phyloP scores from a whole-genome alignment of 2,329 filamentous ascomycete species.

The Nothopassalora personata region DNA sequence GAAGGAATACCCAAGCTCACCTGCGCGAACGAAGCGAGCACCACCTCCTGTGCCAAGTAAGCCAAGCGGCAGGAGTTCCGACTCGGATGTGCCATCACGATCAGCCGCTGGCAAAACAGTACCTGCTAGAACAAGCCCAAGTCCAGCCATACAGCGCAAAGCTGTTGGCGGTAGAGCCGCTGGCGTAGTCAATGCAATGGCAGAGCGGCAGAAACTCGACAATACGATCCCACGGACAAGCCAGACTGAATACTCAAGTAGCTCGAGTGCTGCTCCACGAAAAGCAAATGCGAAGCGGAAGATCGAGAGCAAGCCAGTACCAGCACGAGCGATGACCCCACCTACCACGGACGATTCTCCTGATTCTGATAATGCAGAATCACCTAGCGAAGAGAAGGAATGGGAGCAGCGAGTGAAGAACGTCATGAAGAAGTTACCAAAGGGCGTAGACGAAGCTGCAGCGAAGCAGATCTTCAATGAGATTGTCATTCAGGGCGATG shows the following conservation, averaged over 20 bases:
- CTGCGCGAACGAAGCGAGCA: constrained; percentile 29
- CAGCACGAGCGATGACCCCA: constrained; percentile 37
- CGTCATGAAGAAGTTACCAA: constrained; percentile 71
- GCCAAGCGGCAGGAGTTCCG: constrained; percentile 19
- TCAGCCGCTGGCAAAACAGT: constrained; percentile 20
- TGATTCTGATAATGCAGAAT: constrained; percentile 36
- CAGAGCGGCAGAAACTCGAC: constrained; percentile 31
- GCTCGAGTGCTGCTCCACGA: constrained; percentile 15
- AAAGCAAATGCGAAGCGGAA: constrained; percentile 22
- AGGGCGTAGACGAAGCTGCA: constrained; percentile 73
- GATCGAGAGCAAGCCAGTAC: constrained; percentile 18
- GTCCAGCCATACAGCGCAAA: constrained; percentile 32
- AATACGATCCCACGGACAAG: constrained; percentile 16
- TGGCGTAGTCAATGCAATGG: constrained; percentile 31
- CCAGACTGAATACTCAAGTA: constrained; percentile 12
- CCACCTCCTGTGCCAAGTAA: constrained; percentile 23
- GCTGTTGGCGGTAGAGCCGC: constrained; percentile 27
- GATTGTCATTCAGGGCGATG: constrained; percentile 88
- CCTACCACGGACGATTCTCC: constrained; percentile 41
- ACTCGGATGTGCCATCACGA: constrained; percentile 19
- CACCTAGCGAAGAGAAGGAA: constrained; percentile 38
- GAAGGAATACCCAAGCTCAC: constrained; percentile 45
- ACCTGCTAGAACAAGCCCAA: constrained; percentile 16
- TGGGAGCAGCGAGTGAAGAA: constrained; percentile 60
- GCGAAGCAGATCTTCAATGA: constrained; percentile 94